phyloP scores from a whole-genome alignment of 2,329 filamentous ascomycete species.

The Fusarium stilboides region DNA sequence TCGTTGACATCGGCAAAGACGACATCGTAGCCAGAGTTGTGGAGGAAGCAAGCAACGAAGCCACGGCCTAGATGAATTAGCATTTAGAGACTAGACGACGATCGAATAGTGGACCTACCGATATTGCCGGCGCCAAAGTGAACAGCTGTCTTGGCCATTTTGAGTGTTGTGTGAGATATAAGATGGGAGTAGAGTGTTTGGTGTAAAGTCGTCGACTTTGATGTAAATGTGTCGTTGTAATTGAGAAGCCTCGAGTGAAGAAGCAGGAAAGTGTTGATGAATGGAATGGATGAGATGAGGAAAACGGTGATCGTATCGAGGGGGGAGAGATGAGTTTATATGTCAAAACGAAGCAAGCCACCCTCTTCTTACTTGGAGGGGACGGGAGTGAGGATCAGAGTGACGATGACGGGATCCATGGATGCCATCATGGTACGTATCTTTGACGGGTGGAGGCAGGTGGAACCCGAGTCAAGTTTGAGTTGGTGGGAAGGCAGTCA shows the following conservation, averaged over 20 bases:
- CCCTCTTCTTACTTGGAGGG: conserved; percentile 15
- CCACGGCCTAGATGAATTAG: conserved; percentile 69
- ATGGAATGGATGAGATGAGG: conserved; percentile 24
- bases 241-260: neutral
- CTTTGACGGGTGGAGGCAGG: conserved; percentile 4
- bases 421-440: conserved; percentile 39
- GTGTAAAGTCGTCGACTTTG: conserved; percentile 33
- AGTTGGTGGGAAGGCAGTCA: conserved; percentile 7
- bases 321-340: conserved; percentile 46
- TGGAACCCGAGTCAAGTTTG: conserved; percentile 16
- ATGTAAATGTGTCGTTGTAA: conserved; percentile 1
- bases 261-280: neutral
- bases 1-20: conserved; percentile 97
- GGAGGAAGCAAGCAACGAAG: conserved; percentile 92
- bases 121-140: conserved; percentile 92
- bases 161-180: conserved; percentile 44
- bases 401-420: conserved; percentile 32
- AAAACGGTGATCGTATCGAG: conserved; percentile 40
- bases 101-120: conserved; percentile 60
- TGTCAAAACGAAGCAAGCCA: conserved; percentile 33
- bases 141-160: conserved; percentile 76
- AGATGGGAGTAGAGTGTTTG: conserved; percentile 26
- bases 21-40: conserved; percentile 95
- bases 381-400: conserved; percentile 23
- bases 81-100: neutral